Base-by-base conservation (phyloP, 345 rosid species). In the Orychophragmus violaceus region DNA sequence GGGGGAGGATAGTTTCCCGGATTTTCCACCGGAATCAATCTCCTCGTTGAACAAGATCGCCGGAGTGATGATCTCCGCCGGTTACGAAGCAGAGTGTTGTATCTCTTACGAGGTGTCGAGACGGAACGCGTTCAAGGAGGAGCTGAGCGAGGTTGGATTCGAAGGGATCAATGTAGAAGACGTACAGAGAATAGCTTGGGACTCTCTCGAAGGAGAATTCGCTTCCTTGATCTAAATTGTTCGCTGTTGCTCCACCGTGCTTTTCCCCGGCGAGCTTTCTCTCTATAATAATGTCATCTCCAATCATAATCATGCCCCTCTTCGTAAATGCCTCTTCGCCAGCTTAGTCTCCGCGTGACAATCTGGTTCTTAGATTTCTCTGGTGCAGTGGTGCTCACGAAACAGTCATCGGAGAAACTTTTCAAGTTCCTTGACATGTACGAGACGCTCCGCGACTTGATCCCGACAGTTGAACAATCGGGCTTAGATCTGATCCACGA, bases 171-270 rank as follows among this genome's bases (percentile, higher is more conserved):
- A n/a, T n/a, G n/a, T n/a, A n/a, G n/a, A n/a, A n/a, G n/a, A n/a
- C n/a, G n/a, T n/a, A n/a, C n/a, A n/a, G n/a, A n/a, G n/a, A n/a
- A n/a, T n/a, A n/a, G n/a, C n/a, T n/a, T n/a, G n/a, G n/a, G n/a
- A n/a, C n/a, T n/a, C n/a, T n/a, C n/a, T n/a, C n/a, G 83, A 87
- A 22, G 83, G 73, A 5, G 92, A 88, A 70, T 89, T 91, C 68
- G 71, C 70, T 16, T 54, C 76, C 0, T 88, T 94, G 91, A 81
- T 78, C 76, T 51, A 69, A 5, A 59, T 76, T 56, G 77, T 85
- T 62, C 84, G 79, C 45, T 82, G 76, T 36, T 85, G 83, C 69
- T 66, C 83, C 50, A 27, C 70, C 9, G 56, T 50, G 16, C 72
- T 82, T 41, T 84, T 84, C 45, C 30, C 86, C 11, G 62, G 55